Evolutionary conservation across 495 filamentous ascomycete species (phyloP).

Genomic region (Neurospora sp.): DNA sequence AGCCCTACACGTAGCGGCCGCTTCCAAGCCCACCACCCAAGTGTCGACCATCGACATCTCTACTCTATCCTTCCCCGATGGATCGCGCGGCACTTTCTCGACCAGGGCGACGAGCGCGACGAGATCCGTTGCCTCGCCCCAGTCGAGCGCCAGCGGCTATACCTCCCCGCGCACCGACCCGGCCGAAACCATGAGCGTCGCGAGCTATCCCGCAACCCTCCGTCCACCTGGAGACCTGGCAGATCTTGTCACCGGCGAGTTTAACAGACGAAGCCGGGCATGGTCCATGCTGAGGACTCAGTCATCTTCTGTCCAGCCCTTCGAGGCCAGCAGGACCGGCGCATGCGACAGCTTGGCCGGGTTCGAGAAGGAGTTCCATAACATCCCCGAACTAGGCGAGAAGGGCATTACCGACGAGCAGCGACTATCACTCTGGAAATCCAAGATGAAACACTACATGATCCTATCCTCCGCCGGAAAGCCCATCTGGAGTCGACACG

Average conservation of each 20-base stretch:
- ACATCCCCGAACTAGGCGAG: constrained; percentile 54
- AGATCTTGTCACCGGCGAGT: constrained; percentile 66
- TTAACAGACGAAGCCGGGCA: constrained; percentile 46
- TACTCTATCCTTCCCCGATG: constrained; percentile 59
- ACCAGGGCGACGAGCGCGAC: constrained; percentile 33
- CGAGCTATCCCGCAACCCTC: constrained; percentile 68
- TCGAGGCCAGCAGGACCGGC: constrained; percentile 36
- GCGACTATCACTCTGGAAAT: constrained; percentile 64
- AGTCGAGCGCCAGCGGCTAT: constrained; percentile 18
- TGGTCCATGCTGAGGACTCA: constrained; percentile 51
- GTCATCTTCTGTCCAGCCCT: constrained; percentile 46
- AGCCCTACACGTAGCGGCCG: constrained; percentile 28
- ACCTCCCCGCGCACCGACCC: constrained; percentile 36
- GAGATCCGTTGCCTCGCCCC: constrained; percentile 25
- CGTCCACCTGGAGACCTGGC: constrained; percentile 68
- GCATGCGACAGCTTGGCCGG: constrained; percentile 47
- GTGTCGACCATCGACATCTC: constrained; percentile 69
- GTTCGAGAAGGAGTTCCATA: constrained; percentile 69
- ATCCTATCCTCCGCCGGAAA: constrained; percentile 97
- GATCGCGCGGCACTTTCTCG: constrained; percentile 51
- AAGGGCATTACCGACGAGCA: constrained; percentile 52
- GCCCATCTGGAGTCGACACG: constrained; percentile 91
- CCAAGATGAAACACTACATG: constrained; percentile 90
- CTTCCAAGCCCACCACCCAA: constrained; percentile 69
- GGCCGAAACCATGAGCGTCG: constrained; percentile 75